Base-by-base conservation (phyloP, 805 yeast species). In the Isabelozyma heimii region DNA sequence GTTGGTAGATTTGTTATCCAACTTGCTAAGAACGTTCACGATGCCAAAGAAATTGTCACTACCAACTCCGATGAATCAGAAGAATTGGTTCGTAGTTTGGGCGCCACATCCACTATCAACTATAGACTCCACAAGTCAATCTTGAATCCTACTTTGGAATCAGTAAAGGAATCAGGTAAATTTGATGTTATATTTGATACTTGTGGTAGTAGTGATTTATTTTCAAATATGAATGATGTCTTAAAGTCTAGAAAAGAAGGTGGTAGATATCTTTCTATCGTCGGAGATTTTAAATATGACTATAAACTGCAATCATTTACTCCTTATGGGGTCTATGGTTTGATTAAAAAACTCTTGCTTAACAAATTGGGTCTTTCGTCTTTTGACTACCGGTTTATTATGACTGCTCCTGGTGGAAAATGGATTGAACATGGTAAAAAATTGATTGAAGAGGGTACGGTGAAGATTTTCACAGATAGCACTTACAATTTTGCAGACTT, bases 111-210 rank as follows among this genome's bases (percentile, higher is more conserved):
- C n/a, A 63, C 70, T 14, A 69, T 86, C 41, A 84, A 87, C 54
- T 87, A 87, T 65, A 77, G 75, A 20, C 68, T 73, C 42, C 75
- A 76, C 30, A 65, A 67, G 48, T 56, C 62, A 14, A 45, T 69
- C 26, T 48, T 60, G 40, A 65, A 60, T 37, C 61, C 68, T 35
- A 66, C 69, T 1, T 64, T 70, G 37, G 75, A 75, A 44, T 58
- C 72, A 1, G 62, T 65, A 30, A 62, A 47, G 54, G 63, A 47
- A 44, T 58, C 43, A 46, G 73, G 54, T 44, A 70, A 76, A 52
- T 87, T 83, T 56, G 89, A 86, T 58, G 60, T 79, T 9, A 80
- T 87, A 41, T 60, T 83, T 27, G 96, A 89, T 66, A 75, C 85
- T 47, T 81, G 80, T 45, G 91, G 96, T 37, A 80, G 79, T 47